A percentile compares a stretch with the other conserved stretches of the same genome.
phyloP scores from a whole-genome alignment of 1,284 basidiomycete species.

The Wallemia mellicola region DNA sequence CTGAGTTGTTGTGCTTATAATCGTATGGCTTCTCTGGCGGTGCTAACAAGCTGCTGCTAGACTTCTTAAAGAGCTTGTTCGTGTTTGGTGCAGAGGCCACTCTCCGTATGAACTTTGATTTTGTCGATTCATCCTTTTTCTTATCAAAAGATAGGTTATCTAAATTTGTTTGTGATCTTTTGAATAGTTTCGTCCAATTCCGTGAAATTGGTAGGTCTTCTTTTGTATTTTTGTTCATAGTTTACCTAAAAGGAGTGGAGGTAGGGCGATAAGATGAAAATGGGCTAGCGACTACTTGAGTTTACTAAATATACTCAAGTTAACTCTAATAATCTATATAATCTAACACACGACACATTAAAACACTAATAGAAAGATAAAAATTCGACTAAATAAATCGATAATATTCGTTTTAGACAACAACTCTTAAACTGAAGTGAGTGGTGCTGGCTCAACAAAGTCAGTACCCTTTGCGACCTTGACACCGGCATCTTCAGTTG shows the following conservation, averaged over 20 bases:
- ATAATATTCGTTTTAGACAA: no score
- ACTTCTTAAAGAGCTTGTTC: conserved; percentile 40
- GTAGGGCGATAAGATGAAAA: not conserved
- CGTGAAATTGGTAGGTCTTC: no score
- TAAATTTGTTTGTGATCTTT: not conserved
- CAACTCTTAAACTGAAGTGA: not conserved
- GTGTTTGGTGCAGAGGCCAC: conserved; percentile 91
- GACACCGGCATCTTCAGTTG: not conserved
- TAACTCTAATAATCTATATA: no score
- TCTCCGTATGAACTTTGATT: conserved; percentile 27
- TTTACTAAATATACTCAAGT: no score
- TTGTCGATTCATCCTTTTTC: not conserved
- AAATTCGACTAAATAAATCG: no score
- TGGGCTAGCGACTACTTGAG: not conserved
- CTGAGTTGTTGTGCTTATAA: conserved; percentile 6
- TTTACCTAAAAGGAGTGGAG: no score
- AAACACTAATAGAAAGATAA: no score
- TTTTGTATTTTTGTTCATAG: not conserved
- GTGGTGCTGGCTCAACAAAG: not conserved
- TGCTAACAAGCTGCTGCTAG: conserved; percentile 7
- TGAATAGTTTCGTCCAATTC: not conserved
- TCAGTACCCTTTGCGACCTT: not conserved
- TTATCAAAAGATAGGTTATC: no score
- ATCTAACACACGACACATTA: no score
- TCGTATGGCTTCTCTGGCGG: conserved; percentile 17